These are phyloP conservation scores for Cucumis sativus DNA, from an alignment of 306 rosid genomes.

Conservation along the genomic window DNA sequence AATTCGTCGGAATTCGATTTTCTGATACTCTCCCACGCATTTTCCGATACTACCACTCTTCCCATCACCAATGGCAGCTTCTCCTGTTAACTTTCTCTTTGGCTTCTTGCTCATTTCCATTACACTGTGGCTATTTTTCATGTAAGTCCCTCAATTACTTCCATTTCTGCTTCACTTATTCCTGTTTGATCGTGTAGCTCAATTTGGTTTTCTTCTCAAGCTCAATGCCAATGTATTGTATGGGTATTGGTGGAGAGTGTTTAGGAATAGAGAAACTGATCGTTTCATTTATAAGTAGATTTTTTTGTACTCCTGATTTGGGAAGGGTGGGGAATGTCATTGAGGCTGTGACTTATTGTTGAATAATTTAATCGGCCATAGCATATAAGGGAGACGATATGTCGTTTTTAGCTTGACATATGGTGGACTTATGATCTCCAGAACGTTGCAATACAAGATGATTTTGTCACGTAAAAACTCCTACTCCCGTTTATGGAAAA, in stretches of 20 bases:
- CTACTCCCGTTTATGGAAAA: neutral
- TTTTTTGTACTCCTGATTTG: neutral
- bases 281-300: neutral
- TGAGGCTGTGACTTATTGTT: neutral
- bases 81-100: slow-evolving; percentile 77
- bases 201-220: neutral
- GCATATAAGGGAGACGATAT: neutral
- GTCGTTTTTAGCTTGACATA: neutral
- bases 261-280: neutral
- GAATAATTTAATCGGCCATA: neutral
- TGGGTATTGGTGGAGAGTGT: neutral
- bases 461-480: neutral
- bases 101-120: slow-evolving; percentile 62
- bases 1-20: slow-evolving; percentile 26
- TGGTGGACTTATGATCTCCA: neutral
- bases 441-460: neutral
- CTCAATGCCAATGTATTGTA: neutral
- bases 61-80: slow-evolving; percentile 54
- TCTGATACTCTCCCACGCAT: slow-evolving; percentile 27
- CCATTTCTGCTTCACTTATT: neutral
- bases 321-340: neutral
- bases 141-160: slow-evolving; percentile 37
- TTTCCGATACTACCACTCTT: slow-evolving; percentile 6
- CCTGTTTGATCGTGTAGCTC: neutral
- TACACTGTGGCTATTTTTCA: slow-evolving; percentile 69